Percentiles rank a stretch among this genome's conserved stretches.
Conservation (phyloP, 108 stramenopile species). For the Cyclotella choctawhatcheeana region DNA sequence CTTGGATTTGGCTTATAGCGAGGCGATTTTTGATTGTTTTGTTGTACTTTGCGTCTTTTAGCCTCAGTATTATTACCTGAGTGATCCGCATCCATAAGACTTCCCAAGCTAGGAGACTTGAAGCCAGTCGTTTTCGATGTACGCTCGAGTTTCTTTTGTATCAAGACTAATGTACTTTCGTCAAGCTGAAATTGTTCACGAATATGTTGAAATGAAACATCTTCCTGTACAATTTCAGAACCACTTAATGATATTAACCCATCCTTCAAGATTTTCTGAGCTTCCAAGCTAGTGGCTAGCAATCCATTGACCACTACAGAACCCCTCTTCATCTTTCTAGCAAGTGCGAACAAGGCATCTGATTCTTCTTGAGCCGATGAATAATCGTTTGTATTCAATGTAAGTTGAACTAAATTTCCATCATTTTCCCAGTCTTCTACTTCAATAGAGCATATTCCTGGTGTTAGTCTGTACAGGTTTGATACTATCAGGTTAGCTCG, state of each 20-base stretch:
- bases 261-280: conserved; percentile 53
- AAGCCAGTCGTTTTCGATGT: conserved; percentile 68
- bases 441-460: conserved; percentile 55
- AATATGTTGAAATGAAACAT: conserved; percentile 6
- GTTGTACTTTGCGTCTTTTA: conserved; percentile 20
- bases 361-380: conserved; percentile 76
- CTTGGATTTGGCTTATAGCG: conserved; percentile 58
- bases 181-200: conserved; percentile 45
- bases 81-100: conserved; percentile 1
- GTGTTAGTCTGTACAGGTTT: conserved; percentile 69
- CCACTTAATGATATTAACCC: conserved; percentile 14
- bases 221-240: neutral
- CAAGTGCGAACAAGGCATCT: conserved; percentile 79
- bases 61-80: conserved; percentile 16
- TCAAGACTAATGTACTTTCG: conserved; percentile 59
- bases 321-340: conserved; percentile 84
- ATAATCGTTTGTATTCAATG: conserved; percentile 61
- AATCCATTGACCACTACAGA: conserved; percentile 69
- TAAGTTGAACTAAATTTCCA: conserved; percentile 64
- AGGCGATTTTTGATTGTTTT: conserved; percentile 4
- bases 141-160: conserved; percentile 68
- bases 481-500: conserved; percentile 81
- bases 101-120: conserved; percentile 35
- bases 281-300: conserved; percentile 56
- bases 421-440: conserved; percentile 89